Conservation (phyloP, 2,329 filamentous ascomycete genomes). For the Aphanoascus verrucosus region DNA sequence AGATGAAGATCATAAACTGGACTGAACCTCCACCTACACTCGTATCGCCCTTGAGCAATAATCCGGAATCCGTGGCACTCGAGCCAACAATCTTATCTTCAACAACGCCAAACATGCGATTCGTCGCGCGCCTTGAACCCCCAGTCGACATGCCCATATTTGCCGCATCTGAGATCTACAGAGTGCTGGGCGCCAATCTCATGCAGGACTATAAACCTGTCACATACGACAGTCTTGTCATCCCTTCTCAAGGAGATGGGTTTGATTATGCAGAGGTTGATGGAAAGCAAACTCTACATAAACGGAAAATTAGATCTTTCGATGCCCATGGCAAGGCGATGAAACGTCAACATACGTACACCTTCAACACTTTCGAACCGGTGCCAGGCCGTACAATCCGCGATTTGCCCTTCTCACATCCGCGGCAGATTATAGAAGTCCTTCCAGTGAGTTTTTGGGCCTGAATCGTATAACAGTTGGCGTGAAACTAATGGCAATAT, state of each 20-base stretch:
- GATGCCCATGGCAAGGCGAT: conserved; percentile 23
- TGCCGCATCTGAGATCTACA: conserved; percentile 33
- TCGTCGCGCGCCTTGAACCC: conserved; percentile 35
- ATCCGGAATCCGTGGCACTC: conserved; percentile 29
- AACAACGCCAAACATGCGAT: conserved; percentile 35
- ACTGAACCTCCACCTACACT: conserved; percentile 31
- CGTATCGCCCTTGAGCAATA: conserved; percentile 23
- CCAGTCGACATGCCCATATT: conserved; percentile 35
- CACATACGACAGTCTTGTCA: conserved; percentile 32
- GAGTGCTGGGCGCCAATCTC: conserved; percentile 31
- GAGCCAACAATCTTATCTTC: conserved; percentile 30
- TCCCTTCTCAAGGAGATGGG: conserved; percentile 20
- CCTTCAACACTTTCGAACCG: conserved; percentile 35
- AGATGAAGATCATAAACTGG: conserved; percentile 29
- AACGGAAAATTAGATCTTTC: conserved; percentile 25
- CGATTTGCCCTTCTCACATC: conserved; percentile 37
- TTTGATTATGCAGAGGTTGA: conserved; percentile 22
- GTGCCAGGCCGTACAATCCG: conserved; percentile 32
- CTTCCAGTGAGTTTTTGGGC: conserved; percentile 28
- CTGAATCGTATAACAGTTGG: neutral
- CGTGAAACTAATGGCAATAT: neutral
- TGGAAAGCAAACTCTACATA: conserved; percentile 24
- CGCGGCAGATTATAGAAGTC: conserved; percentile 35
- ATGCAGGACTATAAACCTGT: conserved; percentile 32
- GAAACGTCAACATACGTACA: conserved; percentile 33